Percentiles rank a stretch among this genome's conserved stretches.
phyloP scores from a whole-genome alignment of 2,329 filamentous ascomycete species.

The Beauveria sp. region DNA sequence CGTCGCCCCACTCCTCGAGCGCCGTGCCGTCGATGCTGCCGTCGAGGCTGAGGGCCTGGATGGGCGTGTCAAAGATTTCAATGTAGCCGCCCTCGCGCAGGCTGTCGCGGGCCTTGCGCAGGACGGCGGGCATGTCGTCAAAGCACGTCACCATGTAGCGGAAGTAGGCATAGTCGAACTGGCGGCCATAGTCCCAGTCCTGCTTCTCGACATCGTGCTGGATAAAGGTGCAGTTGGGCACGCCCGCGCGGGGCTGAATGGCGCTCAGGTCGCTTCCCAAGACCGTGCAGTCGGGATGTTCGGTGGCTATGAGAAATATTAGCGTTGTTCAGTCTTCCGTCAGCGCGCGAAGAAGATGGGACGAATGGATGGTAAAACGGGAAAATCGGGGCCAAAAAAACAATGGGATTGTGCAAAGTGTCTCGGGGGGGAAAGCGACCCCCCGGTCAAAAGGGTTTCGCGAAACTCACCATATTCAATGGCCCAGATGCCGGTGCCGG shows the following conservation, averaged over 20 bases:
- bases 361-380: not conserved
- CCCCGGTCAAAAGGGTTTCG: not conserved
- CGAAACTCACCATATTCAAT: slow-evolving; percentile 34
- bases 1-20: slow-evolving; percentile 16
- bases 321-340: not conserved
- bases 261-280: slow-evolving; percentile 29
- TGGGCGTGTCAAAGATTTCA: slow-evolving; percentile 28
- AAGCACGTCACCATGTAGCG: slow-evolving; percentile 45
- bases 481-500: slow-evolving; percentile 45
- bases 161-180: slow-evolving; percentile 49
- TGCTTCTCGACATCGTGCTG: slow-evolving; percentile 9
- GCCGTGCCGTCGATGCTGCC: not conserved
- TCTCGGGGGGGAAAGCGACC: not conserved
- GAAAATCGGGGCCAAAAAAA: not conserved
- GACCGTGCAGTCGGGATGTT: slow-evolving; percentile 8
- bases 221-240: slow-evolving; percentile 8
- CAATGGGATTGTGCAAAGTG: not conserved
- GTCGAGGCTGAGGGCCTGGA: slow-evolving; percentile 16
- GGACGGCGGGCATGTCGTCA: slow-evolving; percentile 39
- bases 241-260: slow-evolving; percentile 29
- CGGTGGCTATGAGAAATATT: not conserved
- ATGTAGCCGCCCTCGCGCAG: slow-evolving; percentile 34
- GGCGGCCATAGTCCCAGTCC: slow-evolving; percentile 3
- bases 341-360: not conserved
- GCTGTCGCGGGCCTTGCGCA: slow-evolving; percentile 35